phyloP scores from a whole-genome alignment of 116 monocot genomes.

The Papilionanthe hybrid region DNA sequence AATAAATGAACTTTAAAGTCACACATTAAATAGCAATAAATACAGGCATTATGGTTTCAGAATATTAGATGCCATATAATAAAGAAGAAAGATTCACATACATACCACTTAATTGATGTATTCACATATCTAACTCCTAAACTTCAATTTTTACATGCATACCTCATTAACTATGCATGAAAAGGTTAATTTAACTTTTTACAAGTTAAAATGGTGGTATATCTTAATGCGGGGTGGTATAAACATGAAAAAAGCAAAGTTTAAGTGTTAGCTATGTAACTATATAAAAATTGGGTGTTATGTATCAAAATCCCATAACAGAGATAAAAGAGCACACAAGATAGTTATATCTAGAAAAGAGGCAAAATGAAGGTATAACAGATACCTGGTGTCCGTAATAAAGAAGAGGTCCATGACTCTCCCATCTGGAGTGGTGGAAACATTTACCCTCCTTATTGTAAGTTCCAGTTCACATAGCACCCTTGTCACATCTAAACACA shows the following conservation, averaged over 20 bases:
- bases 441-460: conserved; percentile 83
- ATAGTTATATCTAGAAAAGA: background rate
- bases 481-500: conserved; percentile 61
- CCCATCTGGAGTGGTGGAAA: conserved; percentile 89
- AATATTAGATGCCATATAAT: background rate
- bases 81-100: background rate
- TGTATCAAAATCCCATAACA: no score
- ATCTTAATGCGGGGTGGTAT: no score
- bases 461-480: conserved; percentile 89
- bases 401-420: conserved; percentile 93
- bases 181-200: no score
- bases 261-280: no score
- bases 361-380: background rate
- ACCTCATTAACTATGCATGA: no score
- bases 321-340: background rate
- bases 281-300: no score
- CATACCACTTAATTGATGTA: no score
- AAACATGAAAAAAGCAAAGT: no score
- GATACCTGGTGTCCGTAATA: conserved; percentile 75
- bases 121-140: no score
- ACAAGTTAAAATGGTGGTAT: no score
- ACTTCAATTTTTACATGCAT: no score
- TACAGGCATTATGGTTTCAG: background rate
- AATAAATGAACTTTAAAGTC: background rate
- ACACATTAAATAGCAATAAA: conserved; percentile 1